Conservation (phyloP, 2,329 filamentous ascomycete species). For the Fusarium nygamai region DNA sequence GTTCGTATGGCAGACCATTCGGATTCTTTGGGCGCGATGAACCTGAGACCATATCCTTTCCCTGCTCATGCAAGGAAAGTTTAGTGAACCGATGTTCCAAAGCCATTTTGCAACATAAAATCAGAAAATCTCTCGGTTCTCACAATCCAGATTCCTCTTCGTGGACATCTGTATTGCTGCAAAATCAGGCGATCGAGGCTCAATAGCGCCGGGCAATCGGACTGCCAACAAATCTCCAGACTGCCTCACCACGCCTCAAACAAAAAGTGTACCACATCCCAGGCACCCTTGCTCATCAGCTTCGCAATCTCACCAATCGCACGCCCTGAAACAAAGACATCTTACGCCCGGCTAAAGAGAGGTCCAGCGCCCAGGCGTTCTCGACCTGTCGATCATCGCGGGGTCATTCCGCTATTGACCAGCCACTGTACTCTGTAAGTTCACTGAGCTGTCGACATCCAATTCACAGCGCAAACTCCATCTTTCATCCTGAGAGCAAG, state of each 20-base stretch:
- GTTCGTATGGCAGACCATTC: not conserved
- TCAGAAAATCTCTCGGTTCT: not conserved
- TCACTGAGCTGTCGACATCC: not conserved
- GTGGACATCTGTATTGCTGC: not conserved
- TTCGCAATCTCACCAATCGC: constrained; percentile 3
- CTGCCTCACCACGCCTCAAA: not conserved
- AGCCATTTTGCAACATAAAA: not conserved
- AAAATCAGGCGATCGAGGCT: not conserved
- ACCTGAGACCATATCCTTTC: constrained; percentile 2
- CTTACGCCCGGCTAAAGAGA: constrained; percentile 8
- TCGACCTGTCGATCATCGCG: constrained; percentile 7
- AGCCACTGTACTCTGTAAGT: too few relatives aligned
- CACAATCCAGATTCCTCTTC: not conserved
- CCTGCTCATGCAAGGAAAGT: constrained; percentile 10
- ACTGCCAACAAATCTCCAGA: not conserved
- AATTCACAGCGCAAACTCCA: too few relatives aligned
- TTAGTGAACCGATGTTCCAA: constrained; percentile 5
- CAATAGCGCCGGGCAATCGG: not conserved
- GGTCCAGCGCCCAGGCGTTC: not conserved
- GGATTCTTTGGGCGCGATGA: not conserved
- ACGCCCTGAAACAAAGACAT: not conserved
- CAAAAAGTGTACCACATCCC: not conserved
- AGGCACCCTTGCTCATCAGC: not conserved
- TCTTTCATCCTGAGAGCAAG: too few relatives aligned
- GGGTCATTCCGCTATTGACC: not conserved